Conservation (phyloP, 352 stramenopile species). For the Pythium angustatum region DNA sequence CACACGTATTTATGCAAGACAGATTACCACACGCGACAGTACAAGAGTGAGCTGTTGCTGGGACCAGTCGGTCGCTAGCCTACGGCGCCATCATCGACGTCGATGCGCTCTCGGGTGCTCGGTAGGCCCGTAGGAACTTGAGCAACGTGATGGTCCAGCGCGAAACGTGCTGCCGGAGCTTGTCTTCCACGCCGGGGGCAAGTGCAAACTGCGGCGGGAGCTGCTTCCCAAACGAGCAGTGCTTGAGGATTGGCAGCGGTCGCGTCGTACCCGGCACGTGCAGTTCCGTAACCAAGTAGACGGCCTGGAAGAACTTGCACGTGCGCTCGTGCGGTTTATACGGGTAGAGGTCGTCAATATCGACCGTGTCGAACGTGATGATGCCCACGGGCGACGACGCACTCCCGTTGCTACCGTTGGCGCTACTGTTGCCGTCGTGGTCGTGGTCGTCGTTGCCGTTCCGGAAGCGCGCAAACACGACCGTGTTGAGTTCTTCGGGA, state of each 20-base stretch:
- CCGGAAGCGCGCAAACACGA: constrained; percentile 37
- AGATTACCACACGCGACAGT: no score
- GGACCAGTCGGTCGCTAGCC: no score
- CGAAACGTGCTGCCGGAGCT: constrained; percentile 21
- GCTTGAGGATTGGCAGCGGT: constrained; percentile 10
- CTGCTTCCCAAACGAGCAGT: constrained; percentile 19
- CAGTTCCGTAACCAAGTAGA: constrained; percentile 10
- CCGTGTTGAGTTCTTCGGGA: constrained; percentile 29
- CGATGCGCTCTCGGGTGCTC: not conserved
- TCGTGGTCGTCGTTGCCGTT: constrained; percentile 18
- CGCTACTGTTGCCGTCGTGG: no score
- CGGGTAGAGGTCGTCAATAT: constrained; percentile 52
- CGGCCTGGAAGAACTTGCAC: constrained; percentile 18
- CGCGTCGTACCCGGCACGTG: not conserved
- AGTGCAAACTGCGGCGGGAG: constrained; percentile 18
- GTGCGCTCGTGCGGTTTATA: constrained; percentile 36
- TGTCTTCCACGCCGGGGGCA: constrained; percentile 8
- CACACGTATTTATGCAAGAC: no score
- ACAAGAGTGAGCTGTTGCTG: no score
- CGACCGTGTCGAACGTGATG: constrained; percentile 40
- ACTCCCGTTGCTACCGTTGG: no score
- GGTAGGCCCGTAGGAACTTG: constrained; percentile 18
- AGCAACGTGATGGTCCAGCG: constrained; percentile 23
- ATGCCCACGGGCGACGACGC: constrained; percentile 39
- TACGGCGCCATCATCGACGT: not conserved